Conservation (phyloP, 2,329 filamentous ascomycete species). For the Aureobasidium lini region DNA sequence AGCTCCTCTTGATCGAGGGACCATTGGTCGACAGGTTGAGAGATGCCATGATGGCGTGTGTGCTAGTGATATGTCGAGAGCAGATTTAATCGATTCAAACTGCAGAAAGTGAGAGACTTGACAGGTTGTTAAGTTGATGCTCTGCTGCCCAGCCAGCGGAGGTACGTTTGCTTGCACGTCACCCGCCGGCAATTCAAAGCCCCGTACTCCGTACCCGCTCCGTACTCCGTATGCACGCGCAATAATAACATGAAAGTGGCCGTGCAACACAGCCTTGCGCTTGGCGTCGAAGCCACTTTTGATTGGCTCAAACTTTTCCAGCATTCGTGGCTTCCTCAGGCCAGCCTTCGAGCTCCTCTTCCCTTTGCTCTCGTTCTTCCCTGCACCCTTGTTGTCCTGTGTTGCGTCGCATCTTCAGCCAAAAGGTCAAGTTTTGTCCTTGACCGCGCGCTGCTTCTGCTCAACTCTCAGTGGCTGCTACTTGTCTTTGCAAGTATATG, state of each 20-base stretch:
- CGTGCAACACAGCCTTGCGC: neutral
- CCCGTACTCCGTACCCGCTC: neutral
- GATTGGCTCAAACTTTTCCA: neutral
- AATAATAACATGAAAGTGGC: neutral
- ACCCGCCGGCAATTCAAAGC: neutral
- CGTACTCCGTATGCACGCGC: neutral
- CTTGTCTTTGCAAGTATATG: slow-evolving; percentile 5
- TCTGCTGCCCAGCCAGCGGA: neutral
- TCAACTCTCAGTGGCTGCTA: slow-evolving; percentile 2
- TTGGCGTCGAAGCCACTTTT: neutral
- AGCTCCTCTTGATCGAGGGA: slow-evolving; percentile 48
- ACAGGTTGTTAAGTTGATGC: neutral
- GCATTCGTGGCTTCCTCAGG: neutral
- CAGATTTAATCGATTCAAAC: neutral
- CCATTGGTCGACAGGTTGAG: slow-evolving; percentile 49
- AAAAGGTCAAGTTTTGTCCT: slow-evolving; percentile 1
- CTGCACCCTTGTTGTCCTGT: neutral
- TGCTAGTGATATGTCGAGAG: neutral
- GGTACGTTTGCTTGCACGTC: neutral
- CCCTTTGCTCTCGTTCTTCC: neutral
- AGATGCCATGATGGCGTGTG: slow-evolving; percentile 62
- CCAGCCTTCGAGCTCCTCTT: neutral
- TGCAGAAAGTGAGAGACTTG: neutral
- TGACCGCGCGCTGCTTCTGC: slow-evolving; percentile 1
- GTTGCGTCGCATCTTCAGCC: neutral